phyloP scores from a whole-genome alignment of 2,329 filamentous ascomycete genomes.

The Xylaria sp. region DNA sequence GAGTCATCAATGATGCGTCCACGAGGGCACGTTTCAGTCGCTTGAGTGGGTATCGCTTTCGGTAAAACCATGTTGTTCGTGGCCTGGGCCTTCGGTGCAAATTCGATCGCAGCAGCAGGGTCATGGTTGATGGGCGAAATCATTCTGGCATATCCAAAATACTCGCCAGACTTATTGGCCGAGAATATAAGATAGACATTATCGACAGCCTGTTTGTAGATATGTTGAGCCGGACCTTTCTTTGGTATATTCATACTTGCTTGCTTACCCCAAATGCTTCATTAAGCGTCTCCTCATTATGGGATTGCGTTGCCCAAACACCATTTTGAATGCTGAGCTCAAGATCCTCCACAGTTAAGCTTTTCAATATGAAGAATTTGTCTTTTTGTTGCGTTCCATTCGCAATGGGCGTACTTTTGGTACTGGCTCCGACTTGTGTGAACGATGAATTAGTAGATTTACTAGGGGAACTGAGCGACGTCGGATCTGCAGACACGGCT shows the following conservation, averaged over 20 bases:
- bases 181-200: constrained; percentile 94
- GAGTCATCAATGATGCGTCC: constrained; percentile 93
- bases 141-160: constrained; percentile 96
- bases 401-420: constrained; percentile 29
- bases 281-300: constrained; percentile 88
- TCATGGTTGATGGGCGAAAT: constrained; percentile 83
- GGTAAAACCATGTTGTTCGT: constrained; percentile 73
- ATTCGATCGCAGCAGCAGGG: constrained; percentile 73
- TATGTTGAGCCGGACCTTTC: constrained; percentile 23
- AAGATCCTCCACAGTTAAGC: constrained; percentile 88
- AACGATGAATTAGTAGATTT: constrained; percentile 32
- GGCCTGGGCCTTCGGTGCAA: constrained; percentile 72
- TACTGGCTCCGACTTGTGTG: constrained; percentile 32
- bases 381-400: constrained; percentile 62
- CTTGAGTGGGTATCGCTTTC: constrained; percentile 81
- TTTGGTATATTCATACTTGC: neutral
- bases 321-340: constrained; percentile 88
- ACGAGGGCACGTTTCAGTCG: constrained; percentile 79
- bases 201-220: constrained; percentile 69
- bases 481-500: constrained; percentile 34
- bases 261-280: constrained; percentile 77
- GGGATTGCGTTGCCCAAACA: constrained; percentile 93
- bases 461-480: constrained; percentile 29
- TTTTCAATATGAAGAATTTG: constrained; percentile 93
- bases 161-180: constrained; percentile 96